Percentiles rank a stretch among this genome's conserved stretches.
Evolutionary conservation across 2,329 filamentous ascomycete genomes (phyloP).

Genomic region (Aspergillus vadensis): DNA sequence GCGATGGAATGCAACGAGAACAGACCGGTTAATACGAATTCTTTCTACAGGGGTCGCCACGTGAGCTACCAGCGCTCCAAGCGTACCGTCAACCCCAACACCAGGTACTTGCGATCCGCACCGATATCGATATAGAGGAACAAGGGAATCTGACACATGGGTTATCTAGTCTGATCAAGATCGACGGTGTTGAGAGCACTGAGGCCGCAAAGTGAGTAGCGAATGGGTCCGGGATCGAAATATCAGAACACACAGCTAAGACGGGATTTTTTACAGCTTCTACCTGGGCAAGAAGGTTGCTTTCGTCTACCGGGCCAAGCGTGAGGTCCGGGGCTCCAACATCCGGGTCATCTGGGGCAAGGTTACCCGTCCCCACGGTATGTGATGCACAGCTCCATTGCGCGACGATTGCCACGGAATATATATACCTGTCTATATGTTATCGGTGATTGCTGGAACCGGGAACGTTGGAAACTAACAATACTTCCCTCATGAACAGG

Average conservation of each 20-base stretch:
- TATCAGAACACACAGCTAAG: conserved; percentile 24
- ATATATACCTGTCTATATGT: neutral
- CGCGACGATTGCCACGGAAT: neutral
- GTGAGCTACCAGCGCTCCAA: conserved; percentile 96
- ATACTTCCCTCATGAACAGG: conserved; percentile 53
- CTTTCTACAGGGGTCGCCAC: conserved; percentile 80
- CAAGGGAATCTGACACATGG: conserved; percentile 28
- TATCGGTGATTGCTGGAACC: neutral
- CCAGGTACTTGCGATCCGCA: conserved; percentile 50
- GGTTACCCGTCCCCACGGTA: conserved; percentile 94
- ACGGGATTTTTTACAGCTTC: conserved; percentile 58
- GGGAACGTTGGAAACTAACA: conserved; percentile 11
- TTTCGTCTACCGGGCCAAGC: conserved; percentile 95
- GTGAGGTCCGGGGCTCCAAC: conserved; percentile 95
- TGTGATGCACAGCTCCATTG: conserved; percentile 32
- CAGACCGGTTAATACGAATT: conserved; percentile 39
- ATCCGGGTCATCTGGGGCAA: conserved; percentile 99
- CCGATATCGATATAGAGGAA: conserved; percentile 11
- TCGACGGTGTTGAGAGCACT: conserved; percentile 94
- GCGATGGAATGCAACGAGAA: conserved; percentile 15
- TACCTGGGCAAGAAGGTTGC: conserved; percentile 99
- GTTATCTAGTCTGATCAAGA: conserved; percentile 78
- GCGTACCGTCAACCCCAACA: conserved; percentile 86
- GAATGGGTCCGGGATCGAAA: neutral
- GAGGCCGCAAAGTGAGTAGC: conserved; percentile 74